Percentiles rank a stretch among this genome's conserved stretches.
These are phyloP conservation scores for Tricholoma terreum DNA, from an alignment of 768 basidiomycete species.

Conservation along the genomic window DNA sequence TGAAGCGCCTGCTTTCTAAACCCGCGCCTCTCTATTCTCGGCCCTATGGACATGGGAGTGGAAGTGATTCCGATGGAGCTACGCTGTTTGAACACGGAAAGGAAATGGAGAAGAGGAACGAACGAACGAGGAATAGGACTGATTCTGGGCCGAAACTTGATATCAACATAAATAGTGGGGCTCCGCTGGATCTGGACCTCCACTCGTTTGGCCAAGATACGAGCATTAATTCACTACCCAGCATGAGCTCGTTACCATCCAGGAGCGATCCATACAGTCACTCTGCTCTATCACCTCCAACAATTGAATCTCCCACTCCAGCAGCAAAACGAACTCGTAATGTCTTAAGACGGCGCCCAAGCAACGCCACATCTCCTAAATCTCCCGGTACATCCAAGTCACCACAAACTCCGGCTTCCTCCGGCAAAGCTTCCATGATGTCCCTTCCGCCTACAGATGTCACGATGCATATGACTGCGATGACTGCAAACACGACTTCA, in stretches of 20 bases:
- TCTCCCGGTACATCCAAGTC: neutral
- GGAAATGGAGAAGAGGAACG: constrained; percentile 1
- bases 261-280: neutral
- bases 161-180: neutral
- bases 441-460: too few species aligned
- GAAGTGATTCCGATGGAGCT: constrained; percentile 16
- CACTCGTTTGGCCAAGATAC: neutral
- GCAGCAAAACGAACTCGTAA: neutral
- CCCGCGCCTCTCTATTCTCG: constrained; percentile 18
- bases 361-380: neutral
- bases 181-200: neutral
- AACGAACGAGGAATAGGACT: neutral
- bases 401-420: neutral
- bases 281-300: too few species aligned
- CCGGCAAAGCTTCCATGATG: too few species aligned
- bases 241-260: neutral
- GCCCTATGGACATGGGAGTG: neutral
- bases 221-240: neutral
- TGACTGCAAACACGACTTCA: neutral
- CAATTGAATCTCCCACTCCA: too few species aligned
- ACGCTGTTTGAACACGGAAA: neutral
- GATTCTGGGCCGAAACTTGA: neutral
- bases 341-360: neutral
- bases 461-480: neutral
- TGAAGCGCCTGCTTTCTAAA: constrained; percentile 22